Evolutionary conservation across 768 basidiomycete species (phyloP).

Genomic region (Rhodosporidiobolus sp.): DNA sequence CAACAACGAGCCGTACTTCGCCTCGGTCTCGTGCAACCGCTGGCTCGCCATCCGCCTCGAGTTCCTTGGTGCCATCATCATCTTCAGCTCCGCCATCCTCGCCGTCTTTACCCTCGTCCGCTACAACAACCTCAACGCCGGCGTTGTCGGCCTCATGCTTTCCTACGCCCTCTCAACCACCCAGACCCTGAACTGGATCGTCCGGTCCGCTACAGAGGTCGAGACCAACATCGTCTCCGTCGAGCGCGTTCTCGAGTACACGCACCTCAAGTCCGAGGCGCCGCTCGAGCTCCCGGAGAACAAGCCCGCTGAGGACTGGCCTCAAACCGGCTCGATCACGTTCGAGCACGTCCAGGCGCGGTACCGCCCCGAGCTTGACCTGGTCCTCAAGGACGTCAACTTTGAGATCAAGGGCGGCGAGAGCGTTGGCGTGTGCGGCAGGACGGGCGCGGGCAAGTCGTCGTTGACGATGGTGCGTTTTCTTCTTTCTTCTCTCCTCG

Average conservation of each 20-base stretch:
- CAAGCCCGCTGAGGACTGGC: constrained; percentile 58
- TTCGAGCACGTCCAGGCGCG: constrained; percentile 69
- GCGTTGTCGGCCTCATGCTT: constrained; percentile 62
- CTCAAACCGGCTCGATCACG: constrained; percentile 65
- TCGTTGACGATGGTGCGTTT: constrained; percentile 40
- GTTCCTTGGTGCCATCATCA: constrained; percentile 43
- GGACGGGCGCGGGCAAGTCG: constrained; percentile 62
- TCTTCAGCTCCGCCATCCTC: constrained; percentile 42
- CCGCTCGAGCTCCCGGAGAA: constrained; percentile 57
- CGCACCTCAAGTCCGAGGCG: constrained; percentile 68
- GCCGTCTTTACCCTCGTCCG: constrained; percentile 38
- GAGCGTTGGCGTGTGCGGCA: constrained; percentile 71
- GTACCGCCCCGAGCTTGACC: constrained; percentile 75
- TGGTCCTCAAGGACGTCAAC: constrained; percentile 72
- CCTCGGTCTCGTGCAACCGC: constrained; percentile 64
- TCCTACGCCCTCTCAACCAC: constrained; percentile 51
- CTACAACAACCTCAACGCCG: constrained; percentile 38
- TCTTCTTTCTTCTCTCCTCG: neutral
- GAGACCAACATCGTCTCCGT: constrained; percentile 65
- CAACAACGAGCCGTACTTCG: constrained; percentile 58
- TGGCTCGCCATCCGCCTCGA: constrained; percentile 46
- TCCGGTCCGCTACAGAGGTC: constrained; percentile 24
- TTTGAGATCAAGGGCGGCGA: constrained; percentile 69
- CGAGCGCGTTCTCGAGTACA: constrained; percentile 81
- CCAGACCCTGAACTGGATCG: constrained; percentile 53